Conservation (phyloP, 148 eudicot species). For the Camellia lanceoleosa region DNA sequence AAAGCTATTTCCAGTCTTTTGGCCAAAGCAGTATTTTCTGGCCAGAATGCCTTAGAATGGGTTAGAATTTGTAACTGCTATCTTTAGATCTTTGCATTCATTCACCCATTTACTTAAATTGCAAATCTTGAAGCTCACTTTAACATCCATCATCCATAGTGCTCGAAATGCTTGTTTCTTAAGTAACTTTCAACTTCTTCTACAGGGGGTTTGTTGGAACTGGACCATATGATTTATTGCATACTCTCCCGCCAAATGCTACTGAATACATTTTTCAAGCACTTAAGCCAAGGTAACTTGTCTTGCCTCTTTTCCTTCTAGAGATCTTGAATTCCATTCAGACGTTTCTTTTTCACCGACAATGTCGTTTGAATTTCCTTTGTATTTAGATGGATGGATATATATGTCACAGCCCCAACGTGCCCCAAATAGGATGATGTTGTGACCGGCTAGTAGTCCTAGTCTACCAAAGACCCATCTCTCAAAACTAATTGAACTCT, state of each 20-base stretch:
- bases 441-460: no score
- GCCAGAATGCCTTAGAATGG: background rate
- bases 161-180: background rate
- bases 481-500: no score
- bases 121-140: background rate
- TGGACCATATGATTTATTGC: slow-evolving; percentile 28
- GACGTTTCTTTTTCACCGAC: background rate
- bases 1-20: background rate
- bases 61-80: background rate
- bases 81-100: background rate
- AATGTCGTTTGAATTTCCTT: background rate
- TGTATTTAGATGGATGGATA: background rate
- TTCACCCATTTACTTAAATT: background rate
- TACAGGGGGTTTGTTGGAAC: slow-evolving; percentile 26
- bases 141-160: background rate
- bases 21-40: background rate
- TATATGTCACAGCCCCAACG: no score
- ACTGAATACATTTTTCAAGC: slow-evolving; percentile 34
- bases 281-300: slow-evolving; percentile 32
- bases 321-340: background rate
- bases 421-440: no score
- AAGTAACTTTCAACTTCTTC: slow-evolving; percentile 2
- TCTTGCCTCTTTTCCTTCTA: background rate
- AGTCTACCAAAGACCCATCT: no score
- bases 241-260: slow-evolving; percentile 34